A percentile compares a stretch with the other conserved stretches of the same genome.
Conservation (phyloP, 2,329 filamentous ascomycete genomes). For the Thelonectria blattea region DNA sequence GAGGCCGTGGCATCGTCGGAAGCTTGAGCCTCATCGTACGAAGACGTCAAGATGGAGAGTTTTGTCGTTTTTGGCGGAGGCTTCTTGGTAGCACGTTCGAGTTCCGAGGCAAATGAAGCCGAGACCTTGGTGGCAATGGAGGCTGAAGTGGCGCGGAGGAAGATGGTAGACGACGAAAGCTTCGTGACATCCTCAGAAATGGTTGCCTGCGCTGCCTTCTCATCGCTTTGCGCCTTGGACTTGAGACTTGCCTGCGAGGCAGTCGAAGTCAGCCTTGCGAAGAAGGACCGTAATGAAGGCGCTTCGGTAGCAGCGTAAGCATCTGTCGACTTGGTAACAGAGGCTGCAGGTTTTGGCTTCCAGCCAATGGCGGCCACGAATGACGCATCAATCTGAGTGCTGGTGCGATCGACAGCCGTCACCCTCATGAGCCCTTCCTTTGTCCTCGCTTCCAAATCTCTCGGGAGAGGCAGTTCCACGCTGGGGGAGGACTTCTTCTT, state of each 20-base stretch:
- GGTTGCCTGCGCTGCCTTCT: constrained; percentile 65
- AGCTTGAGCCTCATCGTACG: constrained; percentile 79
- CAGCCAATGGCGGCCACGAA: constrained; percentile 90
- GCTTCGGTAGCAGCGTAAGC: constrained; percentile 55
- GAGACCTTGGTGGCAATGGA: constrained; percentile 78
- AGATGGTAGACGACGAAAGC: constrained; percentile 78
- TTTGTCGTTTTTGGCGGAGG: constrained; percentile 88
- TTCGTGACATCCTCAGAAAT: constrained; percentile 75
- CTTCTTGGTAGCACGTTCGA: constrained; percentile 96
- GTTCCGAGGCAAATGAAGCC: constrained; percentile 76
- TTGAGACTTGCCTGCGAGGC: constrained; percentile 57
- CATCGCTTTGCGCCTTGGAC: constrained; percentile 65
- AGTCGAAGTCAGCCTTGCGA: constrained; percentile 73
- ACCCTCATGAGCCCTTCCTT: constrained; percentile 90
- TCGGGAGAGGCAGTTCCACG: constrained; percentile 73
- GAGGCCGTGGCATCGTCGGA: constrained; percentile 59
- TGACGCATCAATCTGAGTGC: constrained; percentile 87
- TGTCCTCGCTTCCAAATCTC: constrained; percentile 80
- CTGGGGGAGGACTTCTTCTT: constrained; percentile 86
- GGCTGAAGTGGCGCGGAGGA: constrained; percentile 86
- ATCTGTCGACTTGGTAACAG: constrained; percentile 52
- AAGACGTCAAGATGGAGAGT: constrained; percentile 87
- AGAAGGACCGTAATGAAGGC: constrained; percentile 77
- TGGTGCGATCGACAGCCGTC: constrained; percentile 78
- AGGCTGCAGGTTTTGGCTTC: constrained; percentile 63